Conservation (phyloP, 768 basidiomycete species). For the Leccinum broughii region DNA sequence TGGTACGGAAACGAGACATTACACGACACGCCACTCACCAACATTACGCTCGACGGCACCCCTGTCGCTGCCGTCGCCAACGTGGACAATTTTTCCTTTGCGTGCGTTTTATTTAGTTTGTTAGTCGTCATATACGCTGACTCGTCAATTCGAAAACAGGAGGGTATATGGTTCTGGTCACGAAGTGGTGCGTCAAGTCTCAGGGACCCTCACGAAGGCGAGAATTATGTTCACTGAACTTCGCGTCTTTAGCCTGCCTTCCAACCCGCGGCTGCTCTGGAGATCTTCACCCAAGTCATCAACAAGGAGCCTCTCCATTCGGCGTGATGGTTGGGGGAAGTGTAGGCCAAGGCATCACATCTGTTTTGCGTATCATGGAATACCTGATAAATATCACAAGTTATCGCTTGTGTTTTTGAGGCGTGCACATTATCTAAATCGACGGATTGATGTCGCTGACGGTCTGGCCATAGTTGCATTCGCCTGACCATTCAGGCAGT, state of each 20-base stretch:
- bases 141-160: constrained; percentile 28
- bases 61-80: constrained; percentile 62
- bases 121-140: not conserved
- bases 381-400: too few species aligned
- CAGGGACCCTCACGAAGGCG: not conserved
- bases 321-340: too few species aligned
- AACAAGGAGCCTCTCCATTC: too few species aligned
- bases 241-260: not conserved
- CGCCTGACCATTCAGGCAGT: too few species aligned
- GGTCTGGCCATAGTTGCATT: too few species aligned
- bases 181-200: constrained; percentile 50
- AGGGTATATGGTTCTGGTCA: constrained; percentile 60
- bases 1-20: constrained; percentile 46
- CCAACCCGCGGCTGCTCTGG: not conserved
- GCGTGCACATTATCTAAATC: too few species aligned
- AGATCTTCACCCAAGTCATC: not conserved
- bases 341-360: too few species aligned
- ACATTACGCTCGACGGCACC: constrained; percentile 56
- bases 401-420: too few species aligned
- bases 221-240: not conserved
- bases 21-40: constrained; percentile 42
- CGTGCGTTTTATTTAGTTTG: constrained; percentile 41
- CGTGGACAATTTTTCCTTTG: constrained; percentile 67
- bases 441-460: too few species aligned
- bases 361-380: too few species aligned